A percentile compares a stretch with the other conserved stretches of the same genome.
Conservation (phyloP, 257 asterid genomes). For the Solanum chaucha region DNA sequence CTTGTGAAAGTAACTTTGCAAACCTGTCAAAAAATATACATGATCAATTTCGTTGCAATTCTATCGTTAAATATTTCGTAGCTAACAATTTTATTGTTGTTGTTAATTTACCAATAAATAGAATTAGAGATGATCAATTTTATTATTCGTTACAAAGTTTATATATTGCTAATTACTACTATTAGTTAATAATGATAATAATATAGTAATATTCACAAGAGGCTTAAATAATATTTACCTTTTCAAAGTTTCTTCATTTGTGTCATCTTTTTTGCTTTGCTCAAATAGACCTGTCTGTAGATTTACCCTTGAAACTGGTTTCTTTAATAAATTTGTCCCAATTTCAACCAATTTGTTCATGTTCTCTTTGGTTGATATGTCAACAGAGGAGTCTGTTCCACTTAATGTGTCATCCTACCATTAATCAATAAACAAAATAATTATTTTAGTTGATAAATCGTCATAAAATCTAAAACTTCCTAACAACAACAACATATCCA, state of each 20-base stretch:
- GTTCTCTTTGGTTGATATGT: conserved; percentile 30
- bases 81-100: not conserved
- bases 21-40: not conserved
- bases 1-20: conserved; percentile 13
- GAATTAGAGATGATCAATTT: not conserved
- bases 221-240: not conserved
- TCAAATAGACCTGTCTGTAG: not conserved
- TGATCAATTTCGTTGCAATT: not conserved
- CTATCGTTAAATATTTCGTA: not conserved
- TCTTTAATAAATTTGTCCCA: conserved; percentile 24
- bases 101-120: not conserved
- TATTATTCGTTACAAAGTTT: not conserved
- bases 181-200: not conserved
- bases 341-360: conserved; percentile 19
- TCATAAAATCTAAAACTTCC: not conserved
- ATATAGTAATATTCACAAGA: not conserved
- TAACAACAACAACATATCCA: no score
- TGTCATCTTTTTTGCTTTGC: not conserved
- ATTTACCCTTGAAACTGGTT: conserved; percentile 35
- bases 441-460: not conserved
- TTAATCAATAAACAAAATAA: not conserved
- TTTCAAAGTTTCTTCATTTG: conserved; percentile 1
- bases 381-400: conserved; percentile 27
- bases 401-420: conserved; percentile 25
- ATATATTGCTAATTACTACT: not conserved